Percentiles rank a stretch among this genome's conserved stretches.
Conservation (phyloP, 1,284 basidiomycete genomes). For the Testicularia cyperi region DNA sequence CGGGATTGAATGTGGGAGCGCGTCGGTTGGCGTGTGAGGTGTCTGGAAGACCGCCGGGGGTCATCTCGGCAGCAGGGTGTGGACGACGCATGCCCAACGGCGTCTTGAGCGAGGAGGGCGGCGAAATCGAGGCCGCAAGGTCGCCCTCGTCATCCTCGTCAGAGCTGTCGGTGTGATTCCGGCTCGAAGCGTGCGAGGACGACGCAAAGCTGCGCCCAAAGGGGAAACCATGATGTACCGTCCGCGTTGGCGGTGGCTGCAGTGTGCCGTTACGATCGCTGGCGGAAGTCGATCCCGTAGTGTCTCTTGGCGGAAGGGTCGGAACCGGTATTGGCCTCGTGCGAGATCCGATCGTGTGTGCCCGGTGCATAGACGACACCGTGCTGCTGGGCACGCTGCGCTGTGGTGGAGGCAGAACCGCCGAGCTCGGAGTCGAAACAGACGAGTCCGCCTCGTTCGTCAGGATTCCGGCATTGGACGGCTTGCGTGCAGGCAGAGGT, state of each 20-base stretch:
- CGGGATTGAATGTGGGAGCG: constrained; percentile 31
- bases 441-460: too few relatives aligned
- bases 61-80: constrained; percentile 20
- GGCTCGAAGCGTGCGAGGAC: constrained; percentile 1
- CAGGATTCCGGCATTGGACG: too few relatives aligned
- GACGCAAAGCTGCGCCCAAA: constrained; percentile 17
- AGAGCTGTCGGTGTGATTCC: constrained; percentile 20
- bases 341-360: constrained; percentile 18
- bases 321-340: constrained; percentile 14
- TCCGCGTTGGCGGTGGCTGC: constrained; percentile 18
- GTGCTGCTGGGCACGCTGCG: constrained; percentile 3
- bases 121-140: constrained; percentile 5
- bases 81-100: constrained; percentile 15
- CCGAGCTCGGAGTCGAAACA: too few relatives aligned
- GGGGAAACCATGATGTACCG: neutral
- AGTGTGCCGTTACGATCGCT: constrained; percentile 4
- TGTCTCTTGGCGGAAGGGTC: constrained; percentile 9
- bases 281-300: too few relatives aligned
- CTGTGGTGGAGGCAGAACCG: constrained; percentile 27
- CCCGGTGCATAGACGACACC: constrained; percentile 7
- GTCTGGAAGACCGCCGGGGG: constrained; percentile 24
- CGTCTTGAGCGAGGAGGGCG: constrained; percentile 18
- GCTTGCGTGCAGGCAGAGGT: constrained; percentile 13
- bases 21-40: constrained; percentile 36
- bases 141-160: constrained; percentile 23